phyloP scores from a whole-genome alignment of 305 asterid genomes.

The Fraxinus baroniana region DNA sequence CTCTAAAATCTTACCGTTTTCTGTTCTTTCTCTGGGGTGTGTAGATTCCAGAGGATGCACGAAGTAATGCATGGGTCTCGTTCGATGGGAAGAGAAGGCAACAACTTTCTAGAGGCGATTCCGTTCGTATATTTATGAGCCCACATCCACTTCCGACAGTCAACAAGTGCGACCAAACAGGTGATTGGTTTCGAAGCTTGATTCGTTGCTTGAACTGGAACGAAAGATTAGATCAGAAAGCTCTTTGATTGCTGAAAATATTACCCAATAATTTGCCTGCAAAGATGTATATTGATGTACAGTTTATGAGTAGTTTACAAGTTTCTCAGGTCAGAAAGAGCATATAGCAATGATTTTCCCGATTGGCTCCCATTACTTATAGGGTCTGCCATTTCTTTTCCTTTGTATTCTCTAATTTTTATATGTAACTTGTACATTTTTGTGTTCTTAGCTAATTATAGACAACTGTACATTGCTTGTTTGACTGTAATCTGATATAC shows the following conservation, averaged over 20 bases:
- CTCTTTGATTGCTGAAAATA: constrained; percentile 46
- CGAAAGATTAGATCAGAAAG: constrained; percentile 92
- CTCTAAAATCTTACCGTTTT: neutral
- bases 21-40: neutral
- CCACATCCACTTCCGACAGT: constrained; percentile 95
- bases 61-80: constrained; percentile 97
- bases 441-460: neutral
- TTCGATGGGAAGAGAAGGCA: constrained; percentile 99
- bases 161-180: constrained; percentile 88
- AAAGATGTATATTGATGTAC: constrained; percentile 56
- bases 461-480: neutral
- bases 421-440: neutral
- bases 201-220: constrained; percentile 98
- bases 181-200: constrained; percentile 96
- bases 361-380: neutral
- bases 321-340: constrained; percentile 24
- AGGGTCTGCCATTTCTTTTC: neutral
- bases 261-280: neutral
- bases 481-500: no score
- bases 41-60: constrained; percentile 89
- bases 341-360: neutral
- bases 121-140: constrained; percentile 83
- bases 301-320: constrained; percentile 34
- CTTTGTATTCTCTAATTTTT: neutral
- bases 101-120: constrained; percentile 89